phyloP scores from a whole-genome alignment of 768 basidiomycete genomes.

The Tricholoma hemisulphureum region DNA sequence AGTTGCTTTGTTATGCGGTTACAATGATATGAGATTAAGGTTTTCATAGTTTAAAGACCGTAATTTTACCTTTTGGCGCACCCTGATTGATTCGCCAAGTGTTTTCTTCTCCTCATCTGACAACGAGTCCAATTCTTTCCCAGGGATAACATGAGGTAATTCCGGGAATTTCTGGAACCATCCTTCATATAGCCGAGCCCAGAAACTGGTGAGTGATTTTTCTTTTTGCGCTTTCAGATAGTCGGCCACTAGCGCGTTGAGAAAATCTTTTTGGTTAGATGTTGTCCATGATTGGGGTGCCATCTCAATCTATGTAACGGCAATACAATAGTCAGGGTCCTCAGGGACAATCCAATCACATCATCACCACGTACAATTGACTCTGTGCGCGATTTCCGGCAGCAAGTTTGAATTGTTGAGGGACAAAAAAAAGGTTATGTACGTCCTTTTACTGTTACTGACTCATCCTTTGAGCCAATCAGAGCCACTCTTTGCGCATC shows the following conservation, averaged over 20 bases:
- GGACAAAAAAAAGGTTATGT: not conserved
- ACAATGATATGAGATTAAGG: not conserved
- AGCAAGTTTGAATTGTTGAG: not conserved
- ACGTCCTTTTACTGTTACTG: not conserved
- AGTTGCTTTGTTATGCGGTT: not conserved
- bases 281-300: slow-evolving; percentile 16
- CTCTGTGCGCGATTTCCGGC: not conserved
- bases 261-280: slow-evolving; percentile 15
- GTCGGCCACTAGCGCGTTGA: not conserved
- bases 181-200: too few species aligned
- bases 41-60: not conserved
- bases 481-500: too few species aligned
- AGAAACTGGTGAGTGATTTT: not conserved
- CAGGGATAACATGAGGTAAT: not conserved
- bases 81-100: not conserved
- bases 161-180: too few species aligned
- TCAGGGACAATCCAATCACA: not conserved
- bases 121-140: not conserved
- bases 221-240: not conserved
- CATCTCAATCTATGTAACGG: not conserved
- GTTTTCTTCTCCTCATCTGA: not conserved
- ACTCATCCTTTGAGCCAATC: too few species aligned
- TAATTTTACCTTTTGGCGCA: not conserved
- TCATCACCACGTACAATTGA: not conserved
- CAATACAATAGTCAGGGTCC: not conserved